Evolutionary conservation across 805 yeast species (phyloP).

Genomic region (Ogataea paraovalis): DNA sequence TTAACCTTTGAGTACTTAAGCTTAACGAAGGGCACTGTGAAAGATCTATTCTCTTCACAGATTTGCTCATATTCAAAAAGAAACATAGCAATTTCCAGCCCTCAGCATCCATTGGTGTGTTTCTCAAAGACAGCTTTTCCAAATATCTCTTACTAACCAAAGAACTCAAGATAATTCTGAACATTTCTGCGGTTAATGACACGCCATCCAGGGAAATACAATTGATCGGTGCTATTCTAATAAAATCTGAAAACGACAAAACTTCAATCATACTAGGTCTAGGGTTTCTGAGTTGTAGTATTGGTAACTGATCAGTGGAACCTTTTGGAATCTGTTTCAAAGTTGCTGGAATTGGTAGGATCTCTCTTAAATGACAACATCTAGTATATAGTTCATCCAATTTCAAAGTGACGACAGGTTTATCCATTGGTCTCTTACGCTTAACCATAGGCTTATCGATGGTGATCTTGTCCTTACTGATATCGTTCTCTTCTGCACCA

Average conservation of each 20-base stretch:
- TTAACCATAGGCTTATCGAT: slow-evolving; percentile 69
- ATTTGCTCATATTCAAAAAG: slow-evolving; percentile 61
- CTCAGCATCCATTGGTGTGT: slow-evolving; percentile 13
- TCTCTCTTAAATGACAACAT: slow-evolving; percentile 90
- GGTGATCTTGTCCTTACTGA: slow-evolving; percentile 32
- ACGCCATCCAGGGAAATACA: slow-evolving; percentile 79
- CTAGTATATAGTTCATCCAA: slow-evolving; percentile 81
- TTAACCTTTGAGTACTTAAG: slow-evolving; percentile 40
- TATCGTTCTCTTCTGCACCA: slow-evolving; percentile 14
- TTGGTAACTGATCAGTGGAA: slow-evolving; percentile 68
- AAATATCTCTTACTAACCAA: slow-evolving; percentile 61
- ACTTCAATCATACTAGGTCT: slow-evolving; percentile 86
- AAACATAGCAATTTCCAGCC: slow-evolving; percentile 82
- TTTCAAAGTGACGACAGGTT: slow-evolving; percentile 35
- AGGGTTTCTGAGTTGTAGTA: slow-evolving; percentile 76
- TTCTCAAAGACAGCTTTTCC: slow-evolving; percentile 61
- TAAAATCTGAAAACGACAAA: slow-evolving; percentile 82
- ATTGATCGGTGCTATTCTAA: slow-evolving; percentile 78
- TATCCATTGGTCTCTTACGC: slow-evolving; percentile 33
- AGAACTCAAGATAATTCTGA: slow-evolving; percentile 67
- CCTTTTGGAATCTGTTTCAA: slow-evolving; percentile 76
- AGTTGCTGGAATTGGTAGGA: slow-evolving; percentile 87
- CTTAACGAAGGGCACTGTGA: slow-evolving; percentile 60
- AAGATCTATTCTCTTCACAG: slow-evolving; percentile 57
- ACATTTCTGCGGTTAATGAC: slow-evolving; percentile 67